Evolutionary conservation across 1,284 basidiomycete species (phyloP).

Genomic region (Thelephora terrestris): DNA sequence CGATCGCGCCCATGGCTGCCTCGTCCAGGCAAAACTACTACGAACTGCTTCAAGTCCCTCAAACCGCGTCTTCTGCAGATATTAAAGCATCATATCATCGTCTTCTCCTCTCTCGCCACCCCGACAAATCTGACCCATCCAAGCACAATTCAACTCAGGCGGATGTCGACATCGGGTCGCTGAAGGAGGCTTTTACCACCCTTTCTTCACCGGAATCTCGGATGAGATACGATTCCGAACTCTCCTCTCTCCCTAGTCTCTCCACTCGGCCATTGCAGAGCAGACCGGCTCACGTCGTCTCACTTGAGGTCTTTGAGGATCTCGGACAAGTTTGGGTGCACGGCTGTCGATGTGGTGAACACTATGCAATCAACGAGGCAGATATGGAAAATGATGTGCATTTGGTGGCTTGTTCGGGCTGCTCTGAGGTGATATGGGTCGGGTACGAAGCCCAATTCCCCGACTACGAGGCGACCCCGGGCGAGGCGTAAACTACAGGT

Average conservation of each 20-base stretch:
- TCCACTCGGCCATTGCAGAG: not conserved
- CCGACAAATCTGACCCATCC: constrained; percentile 45
- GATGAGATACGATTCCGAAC: constrained; percentile 36
- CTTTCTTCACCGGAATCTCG: constrained; percentile 39
- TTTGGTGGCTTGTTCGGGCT: constrained; percentile 58
- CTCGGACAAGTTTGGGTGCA: constrained; percentile 34
- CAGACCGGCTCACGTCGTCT: too few species aligned
- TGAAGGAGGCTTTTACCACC: constrained; percentile 52
- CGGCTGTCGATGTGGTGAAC: constrained; percentile 60
- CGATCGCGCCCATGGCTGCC: too few species aligned
- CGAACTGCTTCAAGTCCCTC: constrained; percentile 22
- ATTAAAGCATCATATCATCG: constrained; percentile 66
- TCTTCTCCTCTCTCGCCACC: constrained; percentile 51
- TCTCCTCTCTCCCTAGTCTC: too few species aligned
- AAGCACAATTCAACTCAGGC: constrained; percentile 4
- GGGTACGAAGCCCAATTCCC: too few species aligned
- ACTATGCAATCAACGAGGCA: constrained; percentile 41
- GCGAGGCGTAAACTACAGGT: too few species aligned
- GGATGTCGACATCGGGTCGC: constrained; percentile 36
- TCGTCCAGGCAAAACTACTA: constrained; percentile 27
- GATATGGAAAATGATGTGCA: constrained; percentile 60
- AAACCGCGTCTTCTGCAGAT: constrained; percentile 26
- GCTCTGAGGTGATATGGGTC: constrained; percentile 68
- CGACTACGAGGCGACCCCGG: too few species aligned
- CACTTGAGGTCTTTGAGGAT: constrained; percentile 53